These are phyloP conservation scores for Chlorella sorokiniana DNA, from an alignment of 139 green algal genomes.

Conservation along the genomic window DNA sequence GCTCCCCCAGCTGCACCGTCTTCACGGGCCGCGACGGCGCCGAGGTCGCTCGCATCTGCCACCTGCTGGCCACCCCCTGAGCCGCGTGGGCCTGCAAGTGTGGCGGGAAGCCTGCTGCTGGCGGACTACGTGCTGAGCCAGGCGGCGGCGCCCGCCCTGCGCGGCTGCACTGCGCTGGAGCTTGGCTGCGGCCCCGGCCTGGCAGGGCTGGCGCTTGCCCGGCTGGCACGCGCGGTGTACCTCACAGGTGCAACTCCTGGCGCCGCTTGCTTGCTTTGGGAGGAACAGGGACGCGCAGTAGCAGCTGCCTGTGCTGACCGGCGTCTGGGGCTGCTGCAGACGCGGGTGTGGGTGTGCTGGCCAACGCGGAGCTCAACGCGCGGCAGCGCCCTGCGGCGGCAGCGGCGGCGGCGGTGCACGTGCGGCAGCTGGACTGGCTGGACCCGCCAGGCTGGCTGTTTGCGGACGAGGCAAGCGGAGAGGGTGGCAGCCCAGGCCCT, in stretches of 20 bases:
- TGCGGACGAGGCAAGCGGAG: not conserved
- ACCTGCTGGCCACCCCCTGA: constrained; percentile 24
- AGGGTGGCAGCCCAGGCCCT: not conserved
- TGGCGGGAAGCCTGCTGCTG: constrained; percentile 32
- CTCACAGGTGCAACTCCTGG: constrained; percentile 27
- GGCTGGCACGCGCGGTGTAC: not conserved
- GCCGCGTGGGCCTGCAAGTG: constrained; percentile 27
- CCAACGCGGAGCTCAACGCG: not conserved
- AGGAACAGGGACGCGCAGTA: too few relatives aligned
- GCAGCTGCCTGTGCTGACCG: too few relatives aligned
- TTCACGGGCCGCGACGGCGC: not conserved
- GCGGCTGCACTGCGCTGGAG: constrained; percentile 9
- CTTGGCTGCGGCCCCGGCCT: constrained; percentile 23
- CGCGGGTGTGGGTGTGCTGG: not conserved
- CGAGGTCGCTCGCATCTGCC: not conserved
- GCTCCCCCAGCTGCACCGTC: not conserved
- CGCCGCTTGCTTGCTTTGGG: too few relatives aligned
- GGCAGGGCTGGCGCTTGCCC: constrained; percentile 6
- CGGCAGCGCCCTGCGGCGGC: not conserved
- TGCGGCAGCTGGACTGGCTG: constrained; percentile 32
- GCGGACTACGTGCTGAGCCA: constrained; percentile 21
- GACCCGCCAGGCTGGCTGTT: constrained; percentile 29
- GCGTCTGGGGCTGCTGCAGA: constrained; percentile 1
- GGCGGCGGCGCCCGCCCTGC: not conserved
- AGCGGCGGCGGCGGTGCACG: not conserved